These are phyloP conservation scores for Zasmidium citrigriseum DNA, from an alignment of 2,329 filamentous ascomycete species.

Conservation along the genomic window DNA sequence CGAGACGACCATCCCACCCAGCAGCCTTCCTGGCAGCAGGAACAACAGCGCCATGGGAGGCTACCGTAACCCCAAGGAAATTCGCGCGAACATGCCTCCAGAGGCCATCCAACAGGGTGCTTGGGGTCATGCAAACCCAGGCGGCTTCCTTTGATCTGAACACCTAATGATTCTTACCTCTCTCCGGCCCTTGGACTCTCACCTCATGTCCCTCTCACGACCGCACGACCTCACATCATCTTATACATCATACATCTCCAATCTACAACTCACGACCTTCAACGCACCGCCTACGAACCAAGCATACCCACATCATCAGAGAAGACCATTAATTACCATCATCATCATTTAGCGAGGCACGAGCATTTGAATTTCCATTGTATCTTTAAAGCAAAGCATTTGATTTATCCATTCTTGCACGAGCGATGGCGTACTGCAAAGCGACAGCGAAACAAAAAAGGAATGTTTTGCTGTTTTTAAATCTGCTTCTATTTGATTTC, in stretches of 20 bases:
- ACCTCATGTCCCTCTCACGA: neutral
- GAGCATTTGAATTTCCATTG: too few relatives aligned
- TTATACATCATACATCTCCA: too few relatives aligned
- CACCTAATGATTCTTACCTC: neutral
- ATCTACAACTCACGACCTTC: too few relatives aligned
- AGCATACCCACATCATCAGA: neutral
- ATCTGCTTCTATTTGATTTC: neutral
- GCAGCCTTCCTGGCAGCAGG: slow-evolving; percentile 21
- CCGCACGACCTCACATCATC: too few relatives aligned
- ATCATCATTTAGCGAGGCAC: too few relatives aligned
- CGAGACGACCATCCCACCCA: slow-evolving; percentile 45
- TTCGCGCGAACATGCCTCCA: slow-evolving; percentile 53
- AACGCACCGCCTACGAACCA: neutral
- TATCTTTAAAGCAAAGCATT: too few relatives aligned
- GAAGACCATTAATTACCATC: neutral
- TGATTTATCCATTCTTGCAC: slow-evolving; percentile 13
- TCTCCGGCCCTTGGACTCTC: neutral
- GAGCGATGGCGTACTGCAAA: slow-evolving; percentile 16
- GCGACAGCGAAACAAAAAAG: neutral
- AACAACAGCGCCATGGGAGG: slow-evolving; percentile 26
- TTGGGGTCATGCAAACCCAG: slow-evolving; percentile 23
- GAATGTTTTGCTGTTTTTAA: neutral
- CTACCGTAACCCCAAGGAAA: slow-evolving; percentile 46
- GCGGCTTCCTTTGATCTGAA: slow-evolving; percentile 29
- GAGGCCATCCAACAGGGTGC: slow-evolving; percentile 48